A percentile compares a stretch with the other conserved stretches of the same genome.
phyloP scores from a whole-genome alignment of 768 basidiomycete genomes.

The Amanita pallidorosea region DNA sequence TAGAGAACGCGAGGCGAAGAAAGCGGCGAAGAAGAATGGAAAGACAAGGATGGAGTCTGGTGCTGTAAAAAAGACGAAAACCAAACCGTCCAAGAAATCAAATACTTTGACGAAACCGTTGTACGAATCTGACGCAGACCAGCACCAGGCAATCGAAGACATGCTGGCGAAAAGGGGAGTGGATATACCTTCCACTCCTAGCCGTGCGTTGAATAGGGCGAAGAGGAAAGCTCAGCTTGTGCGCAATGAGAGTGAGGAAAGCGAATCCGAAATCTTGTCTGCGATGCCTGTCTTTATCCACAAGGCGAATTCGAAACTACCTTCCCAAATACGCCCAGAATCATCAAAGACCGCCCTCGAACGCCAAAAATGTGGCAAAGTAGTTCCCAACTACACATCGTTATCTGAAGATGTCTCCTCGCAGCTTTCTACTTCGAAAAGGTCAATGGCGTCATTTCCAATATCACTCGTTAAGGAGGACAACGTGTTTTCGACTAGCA shows the following conservation, averaged over 20 bases:
- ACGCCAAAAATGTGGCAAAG: background rate
- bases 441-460: background rate
- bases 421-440: background rate
- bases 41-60: slow-evolving; percentile 21
- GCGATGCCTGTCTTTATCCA: background rate
- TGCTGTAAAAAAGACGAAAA: slow-evolving; percentile 10
- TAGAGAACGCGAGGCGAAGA: slow-evolving; percentile 37
- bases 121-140: background rate
- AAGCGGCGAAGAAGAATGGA: slow-evolving; percentile 37
- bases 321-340: background rate
- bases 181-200: background rate
- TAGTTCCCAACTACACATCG: background rate
- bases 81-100: background rate
- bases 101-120: background rate
- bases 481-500: background rate
- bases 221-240: background rate
- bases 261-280: background rate
- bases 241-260: background rate
- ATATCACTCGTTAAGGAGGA: background rate
- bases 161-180: background rate
- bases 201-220: background rate
- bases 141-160: background rate
- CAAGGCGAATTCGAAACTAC: background rate
- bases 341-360: background rate
- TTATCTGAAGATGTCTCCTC: background rate